Percentiles rank a stretch among this genome's conserved stretches.
These are phyloP conservation scores for Fonsecaea pugnacius DNA, from an alignment of 2,329 filamentous ascomycete species.

Conservation along the genomic window DNA sequence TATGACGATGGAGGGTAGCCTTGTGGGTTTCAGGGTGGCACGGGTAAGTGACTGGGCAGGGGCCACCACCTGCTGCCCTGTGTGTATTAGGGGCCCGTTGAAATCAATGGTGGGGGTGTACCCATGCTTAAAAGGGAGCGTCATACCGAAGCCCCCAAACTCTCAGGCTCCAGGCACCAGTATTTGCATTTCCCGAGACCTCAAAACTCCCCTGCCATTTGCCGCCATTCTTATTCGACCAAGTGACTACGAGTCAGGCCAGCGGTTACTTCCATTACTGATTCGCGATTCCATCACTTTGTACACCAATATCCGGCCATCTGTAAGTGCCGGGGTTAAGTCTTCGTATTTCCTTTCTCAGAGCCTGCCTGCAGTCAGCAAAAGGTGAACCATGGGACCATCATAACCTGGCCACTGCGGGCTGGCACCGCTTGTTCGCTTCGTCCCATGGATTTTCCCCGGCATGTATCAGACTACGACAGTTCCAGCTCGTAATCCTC, in stretches of 20 bases:
- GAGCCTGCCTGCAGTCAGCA: background rate
- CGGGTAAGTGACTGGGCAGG: background rate
- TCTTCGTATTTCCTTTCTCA: constrained; percentile 7
- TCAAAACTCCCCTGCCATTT: background rate
- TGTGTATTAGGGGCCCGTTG: background rate
- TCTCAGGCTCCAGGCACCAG: constrained; percentile 13
- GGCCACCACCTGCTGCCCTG: background rate
- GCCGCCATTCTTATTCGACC: constrained; percentile 1
- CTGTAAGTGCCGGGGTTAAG: constrained; percentile 9
- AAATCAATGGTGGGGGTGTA: background rate
- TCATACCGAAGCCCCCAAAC: constrained; percentile 11
- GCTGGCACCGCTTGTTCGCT: constrained; percentile 5
- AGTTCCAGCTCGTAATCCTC: constrained; percentile 1
- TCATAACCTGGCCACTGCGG: background rate
- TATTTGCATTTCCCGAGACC: background rate
- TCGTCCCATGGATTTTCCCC: constrained; percentile 9
- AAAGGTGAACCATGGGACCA: background rate
- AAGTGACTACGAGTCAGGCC: background rate
- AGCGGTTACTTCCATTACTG: background rate
- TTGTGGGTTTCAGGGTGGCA: constrained; percentile 1
- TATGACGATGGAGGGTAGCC: constrained; percentile 14
- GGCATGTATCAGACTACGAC: constrained; percentile 21
- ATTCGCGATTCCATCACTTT: constrained; percentile 1
- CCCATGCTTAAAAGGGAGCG: constrained; percentile 8
- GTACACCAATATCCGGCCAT: background rate